Conservation (phyloP, 2,329 filamentous ascomycete genomes). For the Scolecobasidium constrictum region DNA sequence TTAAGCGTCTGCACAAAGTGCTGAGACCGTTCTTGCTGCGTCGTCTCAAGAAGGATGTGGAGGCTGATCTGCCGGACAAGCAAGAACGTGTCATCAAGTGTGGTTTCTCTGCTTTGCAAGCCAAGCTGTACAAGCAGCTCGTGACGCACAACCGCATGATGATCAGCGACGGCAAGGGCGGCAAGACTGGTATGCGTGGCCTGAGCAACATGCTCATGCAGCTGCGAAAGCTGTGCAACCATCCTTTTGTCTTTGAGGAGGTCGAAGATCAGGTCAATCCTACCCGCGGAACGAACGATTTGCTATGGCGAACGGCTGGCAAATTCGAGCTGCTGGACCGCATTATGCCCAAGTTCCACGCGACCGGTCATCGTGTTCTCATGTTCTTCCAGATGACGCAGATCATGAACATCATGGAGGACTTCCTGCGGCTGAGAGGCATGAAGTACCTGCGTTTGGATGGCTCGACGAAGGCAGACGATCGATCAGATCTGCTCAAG, state of each 20-base stretch:
- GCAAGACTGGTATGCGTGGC: slow-evolving; percentile 86
- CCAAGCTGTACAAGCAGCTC: slow-evolving; percentile 94
- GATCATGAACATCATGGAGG: slow-evolving; percentile 99
- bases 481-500: slow-evolving; percentile 80
- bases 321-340: slow-evolving; percentile 96
- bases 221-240: slow-evolving; percentile 94
- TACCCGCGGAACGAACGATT: slow-evolving; percentile 73
- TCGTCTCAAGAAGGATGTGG: slow-evolving; percentile 98
- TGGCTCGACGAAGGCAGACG: slow-evolving; percentile 94
- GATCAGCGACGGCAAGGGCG: slow-evolving; percentile 89
- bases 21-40: slow-evolving; percentile 91
- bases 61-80: slow-evolving; percentile 97
- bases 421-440: slow-evolving; percentile 77
- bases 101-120: slow-evolving; percentile 89
- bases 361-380: slow-evolving; percentile 83
- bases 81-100: slow-evolving; percentile 99
- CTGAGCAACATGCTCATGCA: slow-evolving; percentile 99
- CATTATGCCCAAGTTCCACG: slow-evolving; percentile 84
- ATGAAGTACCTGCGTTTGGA: slow-evolving; percentile 86
- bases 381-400: slow-evolving; percentile 99
- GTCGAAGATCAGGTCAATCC: slow-evolving; percentile 99
- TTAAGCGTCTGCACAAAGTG: slow-evolving; percentile 96
- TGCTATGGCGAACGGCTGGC: slow-evolving; percentile 88
- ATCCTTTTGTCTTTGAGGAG: slow-evolving; percentile 96
- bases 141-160: slow-evolving; percentile 89